Evolutionary conservation across 2,329 filamentous ascomycete species (phyloP).

Genomic region (Cercospora citrullina): DNA sequence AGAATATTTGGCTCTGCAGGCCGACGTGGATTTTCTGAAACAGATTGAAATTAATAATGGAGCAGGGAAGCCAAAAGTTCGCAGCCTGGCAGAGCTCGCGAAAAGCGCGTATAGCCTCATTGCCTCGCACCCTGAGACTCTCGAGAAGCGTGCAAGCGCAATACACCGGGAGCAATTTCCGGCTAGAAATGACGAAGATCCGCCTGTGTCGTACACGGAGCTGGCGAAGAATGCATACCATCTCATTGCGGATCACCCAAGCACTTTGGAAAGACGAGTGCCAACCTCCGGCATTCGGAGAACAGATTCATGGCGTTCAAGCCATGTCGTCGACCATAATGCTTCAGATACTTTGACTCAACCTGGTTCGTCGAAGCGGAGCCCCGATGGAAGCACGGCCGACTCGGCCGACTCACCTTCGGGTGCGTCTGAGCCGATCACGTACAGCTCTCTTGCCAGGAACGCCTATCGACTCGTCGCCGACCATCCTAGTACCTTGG

Average conservation of each 20-base stretch:
- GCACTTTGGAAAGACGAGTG: neutral
- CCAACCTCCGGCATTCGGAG: neutral
- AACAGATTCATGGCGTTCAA: neutral
- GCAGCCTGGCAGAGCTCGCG: slow-evolving; percentile 6
- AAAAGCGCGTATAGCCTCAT: slow-evolving; percentile 6
- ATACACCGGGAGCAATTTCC: neutral
- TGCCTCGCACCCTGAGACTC: neutral
- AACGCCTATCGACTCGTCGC: slow-evolving; percentile 1
- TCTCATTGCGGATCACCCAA: slow-evolving; percentile 9
- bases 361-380: neutral
- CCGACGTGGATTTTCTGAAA: slow-evolving; percentile 9
- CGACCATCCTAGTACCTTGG: neutral
- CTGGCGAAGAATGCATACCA: slow-evolving; percentile 13
- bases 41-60: neutral
- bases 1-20: slow-evolving; percentile 10
- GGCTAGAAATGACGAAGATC: neutral
- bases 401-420: too few species aligned
- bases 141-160: neutral
- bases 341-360: neutral
- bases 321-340: neutral
- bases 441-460: neutral
- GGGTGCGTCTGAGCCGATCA: neutral
- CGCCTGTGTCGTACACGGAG: neutral
- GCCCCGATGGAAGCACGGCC: neutral
- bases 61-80: neutral